These are phyloP conservation scores for Globisporangium iwayamae DNA, from an alignment of 352 stramenopile species.

Conservation along the genomic window DNA sequence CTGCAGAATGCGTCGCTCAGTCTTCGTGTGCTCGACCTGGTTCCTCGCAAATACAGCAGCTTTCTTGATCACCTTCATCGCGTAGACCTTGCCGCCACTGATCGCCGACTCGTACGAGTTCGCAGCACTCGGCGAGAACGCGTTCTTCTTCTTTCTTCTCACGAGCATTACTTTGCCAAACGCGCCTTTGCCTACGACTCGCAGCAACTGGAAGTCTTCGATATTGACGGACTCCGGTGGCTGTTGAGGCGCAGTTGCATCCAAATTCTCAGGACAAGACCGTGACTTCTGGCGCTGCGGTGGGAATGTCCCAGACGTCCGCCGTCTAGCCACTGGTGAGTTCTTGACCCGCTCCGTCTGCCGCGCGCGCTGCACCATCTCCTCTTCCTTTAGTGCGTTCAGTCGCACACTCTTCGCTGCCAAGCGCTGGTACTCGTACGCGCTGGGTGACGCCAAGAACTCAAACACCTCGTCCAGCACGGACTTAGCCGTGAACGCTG, in stretches of 20 bases:
- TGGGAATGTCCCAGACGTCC: neutral
- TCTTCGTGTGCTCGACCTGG: slow-evolving; percentile 91
- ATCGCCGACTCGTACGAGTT: slow-evolving; percentile 8
- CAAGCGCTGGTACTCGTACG: slow-evolving; percentile 73
- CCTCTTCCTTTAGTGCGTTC: slow-evolving; percentile 40
- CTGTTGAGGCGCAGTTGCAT: neutral
- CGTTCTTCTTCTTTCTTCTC: slow-evolving; percentile 39
- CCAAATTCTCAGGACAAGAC: slow-evolving; percentile 12
- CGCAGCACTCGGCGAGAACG: neutral
- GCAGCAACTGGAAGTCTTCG: slow-evolving; percentile 79
- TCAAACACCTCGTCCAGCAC: slow-evolving; percentile 80
- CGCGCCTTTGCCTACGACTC: slow-evolving; percentile 95
- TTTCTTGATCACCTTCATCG: slow-evolving; percentile 93
- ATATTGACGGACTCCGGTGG: slow-evolving; percentile 13
- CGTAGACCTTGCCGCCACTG: slow-evolving; percentile 60
- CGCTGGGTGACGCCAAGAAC: slow-evolving; percentile 70
- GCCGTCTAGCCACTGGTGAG: neutral
- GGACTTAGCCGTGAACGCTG: slow-evolving; percentile 64
- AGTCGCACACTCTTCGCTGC: slow-evolving; percentile 48
- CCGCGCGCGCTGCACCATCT: slow-evolving; percentile 18
- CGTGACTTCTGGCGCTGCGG: slow-evolving; percentile 14
- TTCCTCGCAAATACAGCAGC: slow-evolving; percentile 81
- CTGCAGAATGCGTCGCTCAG: slow-evolving; percentile 84
- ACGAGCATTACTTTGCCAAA: slow-evolving; percentile 95
- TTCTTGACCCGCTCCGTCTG: slow-evolving; percentile 6